phyloP scores from a whole-genome alignment of 2,329 filamentous ascomycete species.

The Claviceps cyperi region DNA sequence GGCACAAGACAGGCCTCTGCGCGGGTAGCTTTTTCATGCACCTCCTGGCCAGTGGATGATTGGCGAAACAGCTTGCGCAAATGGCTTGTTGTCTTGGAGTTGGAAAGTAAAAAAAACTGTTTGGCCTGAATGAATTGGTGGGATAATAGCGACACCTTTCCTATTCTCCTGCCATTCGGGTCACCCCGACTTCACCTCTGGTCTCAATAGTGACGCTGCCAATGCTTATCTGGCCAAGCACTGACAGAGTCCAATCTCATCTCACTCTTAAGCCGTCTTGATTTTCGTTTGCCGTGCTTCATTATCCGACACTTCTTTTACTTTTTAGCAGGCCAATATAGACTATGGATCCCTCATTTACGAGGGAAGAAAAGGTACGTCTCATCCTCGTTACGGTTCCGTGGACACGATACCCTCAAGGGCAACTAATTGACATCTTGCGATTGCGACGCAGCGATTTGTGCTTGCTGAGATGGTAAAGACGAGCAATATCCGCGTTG shows the following conservation, averaged over 20 bases:
- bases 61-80: slow-evolving; percentile 1
- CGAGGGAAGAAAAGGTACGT: slow-evolving; percentile 8
- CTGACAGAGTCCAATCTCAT: background rate
- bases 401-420: background rate
- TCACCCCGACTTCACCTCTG: slow-evolving; percentile 3
- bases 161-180: slow-evolving; percentile 2
- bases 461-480: slow-evolving; percentile 45
- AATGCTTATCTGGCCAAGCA: background rate
- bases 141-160: slow-evolving; percentile 4
- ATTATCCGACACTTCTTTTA: background rate
- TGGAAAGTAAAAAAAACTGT: background rate
- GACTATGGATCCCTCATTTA: slow-evolving; percentile 6
- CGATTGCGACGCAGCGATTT: slow-evolving; percentile 30
- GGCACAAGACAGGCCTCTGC: background rate
- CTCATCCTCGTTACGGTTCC: background rate
- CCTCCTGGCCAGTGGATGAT: background rate
- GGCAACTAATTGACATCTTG: background rate
- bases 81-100: background rate
- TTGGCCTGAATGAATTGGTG: slow-evolving; percentile 5
- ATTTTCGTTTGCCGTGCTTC: background rate
- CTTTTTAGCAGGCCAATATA: background rate
- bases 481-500: slow-evolving; percentile 34
- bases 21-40: background rate
- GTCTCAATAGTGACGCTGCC: background rate
- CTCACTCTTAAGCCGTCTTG: background rate